Base-by-base conservation (phyloP, 768 basidiomycete species). In the Pleurotus platypus region DNA sequence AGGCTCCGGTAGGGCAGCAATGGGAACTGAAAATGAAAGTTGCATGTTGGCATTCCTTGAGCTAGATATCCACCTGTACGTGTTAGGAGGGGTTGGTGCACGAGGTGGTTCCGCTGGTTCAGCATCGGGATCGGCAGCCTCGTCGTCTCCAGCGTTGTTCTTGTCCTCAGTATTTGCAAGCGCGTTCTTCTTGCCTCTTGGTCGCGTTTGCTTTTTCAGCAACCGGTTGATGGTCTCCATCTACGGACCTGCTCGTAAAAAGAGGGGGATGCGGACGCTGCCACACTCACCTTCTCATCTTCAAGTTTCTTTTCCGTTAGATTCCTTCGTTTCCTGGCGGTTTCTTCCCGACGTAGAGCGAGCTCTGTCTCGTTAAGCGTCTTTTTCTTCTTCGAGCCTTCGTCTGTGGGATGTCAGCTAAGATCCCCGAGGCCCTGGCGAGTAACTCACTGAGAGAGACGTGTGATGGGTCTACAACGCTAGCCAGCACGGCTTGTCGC, bases 141-240 rank as follows among this genome's bases (percentile, higher is more conserved):
- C 69, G 5, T 70, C 73, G 56, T 71, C 73, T 13, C 67, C 71
- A 12, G 69, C 73, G 2, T 69, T 73, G 20, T 74, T 76, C 1
- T 69, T 72, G 59, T 72, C 83, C 39, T 82, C 81, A 0, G 75
- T 75, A 1, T 78, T 80, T 13, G 78, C 77, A 26, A 75, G 61
- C 0, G 69, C 76, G n/a, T 75, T 79, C 9, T 85, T 82, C 61
- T 82, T 87, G 49, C 78, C 81, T 45, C 82, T 80, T 2, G 87
- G 78, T 8, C 86, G 81, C 15, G 86, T 85, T 66, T 91, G 90
- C 69, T 93, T 94, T 68, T 92, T 92, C 50, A 94, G 80, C 12
- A 94, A 78, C 24, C 92, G 86, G 63, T 93, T 93, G 68, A 94
- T 94, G 0, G 92, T 94, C 64, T 94, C 92, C 20, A 84, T 84